A percentile compares a stretch with the other conserved stretches of the same genome.
These are phyloP conservation scores for Glonium stellatum DNA, from an alignment of 495 filamentous ascomycete genomes.

Conservation along the genomic window DNA sequence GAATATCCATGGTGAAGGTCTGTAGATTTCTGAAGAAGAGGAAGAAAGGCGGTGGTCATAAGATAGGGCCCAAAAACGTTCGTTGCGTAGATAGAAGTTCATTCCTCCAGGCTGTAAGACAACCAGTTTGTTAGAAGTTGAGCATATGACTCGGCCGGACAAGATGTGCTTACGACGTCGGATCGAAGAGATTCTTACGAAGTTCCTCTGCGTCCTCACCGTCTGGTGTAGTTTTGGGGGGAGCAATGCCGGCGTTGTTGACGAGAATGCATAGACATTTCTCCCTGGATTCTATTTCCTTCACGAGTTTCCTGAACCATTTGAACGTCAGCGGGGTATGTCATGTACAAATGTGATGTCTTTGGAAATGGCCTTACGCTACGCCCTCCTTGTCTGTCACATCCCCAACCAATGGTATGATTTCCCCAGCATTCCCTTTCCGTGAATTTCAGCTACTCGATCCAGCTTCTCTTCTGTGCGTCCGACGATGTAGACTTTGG, in stretches of 20 bases:
- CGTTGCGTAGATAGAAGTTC: constrained; percentile 43
- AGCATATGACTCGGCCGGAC: no score
- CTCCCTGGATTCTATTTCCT: no score
- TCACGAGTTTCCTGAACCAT: no score
- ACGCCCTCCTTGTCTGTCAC: constrained; percentile 36
- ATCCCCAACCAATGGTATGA: constrained; percentile 51
- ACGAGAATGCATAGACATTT: constrained; percentile 33
- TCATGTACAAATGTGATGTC: constrained; percentile 30
- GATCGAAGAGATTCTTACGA: constrained; percentile 54
- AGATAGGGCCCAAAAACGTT: constrained; percentile 47
- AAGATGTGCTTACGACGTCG: constrained; percentile 11
- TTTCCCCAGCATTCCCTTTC: constrained; percentile 46
- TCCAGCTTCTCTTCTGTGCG: constrained; percentile 51
- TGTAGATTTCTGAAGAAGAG: constrained; percentile 25
- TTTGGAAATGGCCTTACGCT: no score
- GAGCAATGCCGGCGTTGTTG: constrained; percentile 38
- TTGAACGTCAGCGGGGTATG: constrained; percentile 19
- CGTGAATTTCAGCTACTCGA: constrained; percentile 41
- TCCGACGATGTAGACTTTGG: constrained; percentile 51
- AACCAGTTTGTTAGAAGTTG: no score
- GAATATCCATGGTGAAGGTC: constrained; percentile 22
- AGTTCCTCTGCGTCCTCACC: constrained; percentile 40
- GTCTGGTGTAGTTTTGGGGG: constrained; percentile 13
- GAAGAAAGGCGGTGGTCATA: constrained; percentile 38
- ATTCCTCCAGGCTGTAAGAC: constrained; percentile 36